Conservation (phyloP, 2,329 filamentous ascomycete genomes). For the Penicillium rolfsii region DNA sequence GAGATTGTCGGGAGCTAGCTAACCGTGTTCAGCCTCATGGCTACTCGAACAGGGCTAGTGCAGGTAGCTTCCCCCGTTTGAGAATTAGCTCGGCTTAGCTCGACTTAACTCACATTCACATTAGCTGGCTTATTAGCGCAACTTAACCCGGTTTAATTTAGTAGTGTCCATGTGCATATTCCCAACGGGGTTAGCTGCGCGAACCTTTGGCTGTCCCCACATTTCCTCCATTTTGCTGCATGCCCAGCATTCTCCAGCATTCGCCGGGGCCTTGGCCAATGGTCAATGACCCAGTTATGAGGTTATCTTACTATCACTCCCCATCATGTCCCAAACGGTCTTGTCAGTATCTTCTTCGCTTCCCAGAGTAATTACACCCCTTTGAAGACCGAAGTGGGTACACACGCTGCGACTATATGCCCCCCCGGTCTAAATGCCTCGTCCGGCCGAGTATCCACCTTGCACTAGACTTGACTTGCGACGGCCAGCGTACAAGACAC, state of each 20-base stretch:
- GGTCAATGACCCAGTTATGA: constrained; percentile 7
- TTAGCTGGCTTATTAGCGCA: neutral
- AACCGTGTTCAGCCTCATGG: constrained; percentile 13
- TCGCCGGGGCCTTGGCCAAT: neutral
- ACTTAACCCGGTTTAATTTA: constrained; percentile 1
- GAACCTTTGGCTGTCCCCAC: neutral
- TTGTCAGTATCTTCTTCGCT: neutral
- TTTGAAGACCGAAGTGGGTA: neutral
- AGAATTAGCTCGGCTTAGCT: neutral
- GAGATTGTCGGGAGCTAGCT: neutral
- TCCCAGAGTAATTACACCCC: neutral
- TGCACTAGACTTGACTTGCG: neutral
- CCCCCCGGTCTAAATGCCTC: neutral
- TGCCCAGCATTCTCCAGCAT: constrained; percentile 1
- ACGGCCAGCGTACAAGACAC: neutral
- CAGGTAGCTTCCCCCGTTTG: no score
- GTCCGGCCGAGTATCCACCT: neutral
- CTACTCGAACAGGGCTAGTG: neutral
- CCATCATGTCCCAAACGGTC: neutral
- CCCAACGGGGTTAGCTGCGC: constrained; percentile 12
- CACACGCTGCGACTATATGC: neutral
- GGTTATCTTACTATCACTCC: constrained; percentile 5
- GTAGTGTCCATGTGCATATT: constrained; percentile 14
- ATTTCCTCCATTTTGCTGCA: neutral
- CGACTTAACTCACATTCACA: neutral